Percentiles rank a stretch among this genome's conserved stretches.
Evolutionary conservation across 257 asterid species (phyloP).

Genomic region (Gynochthodes officinalis): DNA sequence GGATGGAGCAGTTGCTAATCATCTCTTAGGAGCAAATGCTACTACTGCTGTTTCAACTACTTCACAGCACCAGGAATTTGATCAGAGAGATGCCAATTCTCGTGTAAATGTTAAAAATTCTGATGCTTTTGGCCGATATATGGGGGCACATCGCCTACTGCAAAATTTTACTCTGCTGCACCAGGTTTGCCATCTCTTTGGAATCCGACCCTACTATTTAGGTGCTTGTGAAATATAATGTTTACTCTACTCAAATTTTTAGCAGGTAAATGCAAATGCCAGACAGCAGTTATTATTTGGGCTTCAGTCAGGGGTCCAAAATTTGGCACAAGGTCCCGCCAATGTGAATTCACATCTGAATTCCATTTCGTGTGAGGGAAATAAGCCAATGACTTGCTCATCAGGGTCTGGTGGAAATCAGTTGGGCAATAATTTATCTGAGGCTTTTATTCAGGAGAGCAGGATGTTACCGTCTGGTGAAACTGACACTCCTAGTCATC

Average conservation of each 20-base stretch:
- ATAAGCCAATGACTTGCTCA: conserved; percentile 25
- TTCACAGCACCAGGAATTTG: conserved; percentile 24
- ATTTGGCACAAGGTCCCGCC: conserved; percentile 22
- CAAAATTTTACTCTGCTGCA: conserved; percentile 33
- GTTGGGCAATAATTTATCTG: conserved; percentile 26
- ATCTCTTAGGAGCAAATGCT: conserved; percentile 24
- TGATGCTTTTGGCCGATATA: conserved; percentile 31
- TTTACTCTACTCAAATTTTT: conserved; percentile 15
- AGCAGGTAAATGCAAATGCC: conserved; percentile 37
- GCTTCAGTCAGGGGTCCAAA: conserved; percentile 26
- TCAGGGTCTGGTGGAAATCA: conserved; percentile 29
- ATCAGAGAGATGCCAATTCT: conserved; percentile 25
- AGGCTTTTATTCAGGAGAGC: conserved; percentile 23
- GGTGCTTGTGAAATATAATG: conserved; percentile 22
- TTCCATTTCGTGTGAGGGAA: conserved; percentile 22
- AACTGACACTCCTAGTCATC: conserved; percentile 18
- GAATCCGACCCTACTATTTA: conserved; percentile 27
- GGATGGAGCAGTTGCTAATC: conserved; percentile 21
- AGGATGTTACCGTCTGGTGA: conserved; percentile 23
- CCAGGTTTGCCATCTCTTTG: conserved; percentile 29
- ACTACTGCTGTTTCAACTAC: conserved; percentile 24
- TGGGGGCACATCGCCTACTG: conserved; percentile 17
- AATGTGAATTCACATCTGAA: conserved; percentile 22
- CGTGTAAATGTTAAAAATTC: conserved; percentile 20
- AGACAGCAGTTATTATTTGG: conserved; percentile 30